Evolutionary conservation across 2,329 filamentous ascomycete genomes (phyloP), one percentile per base, ranked within the genome.

Genomic region (Ophiostoma populinum): DNA sequence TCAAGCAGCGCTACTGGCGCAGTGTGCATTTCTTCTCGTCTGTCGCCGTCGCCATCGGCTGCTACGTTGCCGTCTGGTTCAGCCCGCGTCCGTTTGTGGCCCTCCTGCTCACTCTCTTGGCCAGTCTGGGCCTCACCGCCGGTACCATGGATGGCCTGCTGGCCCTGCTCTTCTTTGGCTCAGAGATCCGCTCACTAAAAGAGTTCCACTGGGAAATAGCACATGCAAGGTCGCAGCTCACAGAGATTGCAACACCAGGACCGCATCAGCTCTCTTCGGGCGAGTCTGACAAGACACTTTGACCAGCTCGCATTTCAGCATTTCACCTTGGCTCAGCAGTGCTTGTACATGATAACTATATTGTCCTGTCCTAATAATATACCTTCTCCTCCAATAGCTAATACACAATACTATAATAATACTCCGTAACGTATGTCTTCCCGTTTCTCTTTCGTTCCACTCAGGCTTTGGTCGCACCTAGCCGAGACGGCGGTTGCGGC

Each of bases 171-270:
- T 98, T 98, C 52, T 77, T 93, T 39, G 75, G 78, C 9, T 75
- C 74, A 41, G 90, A 98, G 58, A 56, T 94, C 40, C 67, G 83
- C 39, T 76, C 79, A 4, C 58, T 98, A 36, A 76, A 73, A 47
- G 90, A 98, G 59, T 95, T 95, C 56, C 74, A 90, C 51, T 94
- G 83, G 80, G 90, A 98, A 55, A 75, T 95, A 18, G 61, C 60
- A 34, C 86, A 80, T 50, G 76, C 77, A 10, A 74, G 58, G 42
- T 56, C 58, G 0, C n/a, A 25, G 3, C 48, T 55, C 5, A 55
- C 56, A 16, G 50, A 47, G 12, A 13, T n/a, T 24, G 3, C 16
- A 17, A 10, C 18, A 16, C 9, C n/a, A n/a, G n/a, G n/a, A n/a
- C n/a, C n/a, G n/a, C n/a, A n/a, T n/a, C n/a, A n/a, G n/a, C 9